Base-by-base conservation (phyloP, 2,329 filamentous ascomycete species). In the Claviceps pazoutovae region DNA sequence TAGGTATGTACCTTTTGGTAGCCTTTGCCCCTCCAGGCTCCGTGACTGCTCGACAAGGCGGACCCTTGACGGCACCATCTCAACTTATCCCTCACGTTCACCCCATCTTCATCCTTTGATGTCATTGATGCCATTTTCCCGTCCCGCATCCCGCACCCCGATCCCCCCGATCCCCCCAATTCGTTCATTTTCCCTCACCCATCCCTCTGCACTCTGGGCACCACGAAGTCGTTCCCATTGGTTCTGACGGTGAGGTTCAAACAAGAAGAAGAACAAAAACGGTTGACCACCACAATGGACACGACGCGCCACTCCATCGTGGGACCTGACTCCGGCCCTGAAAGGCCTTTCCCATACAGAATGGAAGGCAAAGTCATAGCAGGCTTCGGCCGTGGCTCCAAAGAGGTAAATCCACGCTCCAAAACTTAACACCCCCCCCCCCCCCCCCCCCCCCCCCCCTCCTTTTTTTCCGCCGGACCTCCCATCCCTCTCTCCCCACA, bases 371-470 rank as follows among this genome's bases (percentile, higher is more conserved):
- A 84, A 51, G 89, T 98, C 23, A 89, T 96, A 61, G 85, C 87
- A 61, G 93, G 93, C 37, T 97, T 97, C 67, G 91, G 93, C 43
- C 80, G 93, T 54, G 93, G 93, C 16, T 95, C 88, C 62, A 94
- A 89, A 73, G 90, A 96, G 71, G 87, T 49, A 43, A 39, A 21
- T 19, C 14, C 90, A 34, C 30, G 30, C 30, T 34, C 3, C 30
- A 34, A 1, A 34, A 9, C 30, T 8, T 11, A 11, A 4, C 9
- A 66, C 54, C 70, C 64, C 19, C 5, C 16, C n/a, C 16, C 41
- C n/a, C n/a, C n/a, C n/a, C n/a, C n/a, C n/a, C 9, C 8, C 66
- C 54, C 70, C 64, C 19, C 5, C n/a, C n/a, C 16, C 39, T n/a
- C n/a, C n/a, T n/a, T n/a, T 19, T 5, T 23, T 7, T 42, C 9